Evolutionary conservation across 2,329 filamentous ascomycete genomes (phyloP).

Genomic region (Cadophora luteo-olivacea): DNA sequence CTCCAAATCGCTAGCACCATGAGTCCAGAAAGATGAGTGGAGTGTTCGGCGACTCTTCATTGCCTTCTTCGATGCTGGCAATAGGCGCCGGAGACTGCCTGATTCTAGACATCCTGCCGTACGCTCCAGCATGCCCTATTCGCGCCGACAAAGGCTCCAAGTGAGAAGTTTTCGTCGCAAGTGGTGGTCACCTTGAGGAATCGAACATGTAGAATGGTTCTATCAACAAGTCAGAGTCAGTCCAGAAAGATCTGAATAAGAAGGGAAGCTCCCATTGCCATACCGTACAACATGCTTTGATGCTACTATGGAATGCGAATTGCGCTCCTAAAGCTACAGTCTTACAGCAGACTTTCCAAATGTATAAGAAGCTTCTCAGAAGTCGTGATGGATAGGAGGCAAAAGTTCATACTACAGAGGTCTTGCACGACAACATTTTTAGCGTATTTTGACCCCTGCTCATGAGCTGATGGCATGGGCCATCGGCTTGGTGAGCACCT

Average conservation of each 20-base stretch:
- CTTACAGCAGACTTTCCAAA: background rate
- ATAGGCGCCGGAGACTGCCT: conserved; percentile 58
- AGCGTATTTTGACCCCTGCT: conserved; percentile 14
- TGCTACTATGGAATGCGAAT: background rate
- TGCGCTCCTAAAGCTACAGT: background rate
- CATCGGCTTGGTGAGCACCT: too few relatives aligned
- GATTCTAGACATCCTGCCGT: conserved; percentile 62
- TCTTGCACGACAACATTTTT: conserved; percentile 27
- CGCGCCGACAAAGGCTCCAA: conserved; percentile 22
- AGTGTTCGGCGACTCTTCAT: conserved; percentile 53
- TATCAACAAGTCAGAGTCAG: conserved; percentile 7
- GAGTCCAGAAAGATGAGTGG: conserved; percentile 62
- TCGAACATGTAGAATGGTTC: conserved; percentile 11
- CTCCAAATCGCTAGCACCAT: conserved; percentile 51
- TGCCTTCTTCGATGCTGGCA: conserved; percentile 46
- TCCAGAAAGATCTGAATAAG: background rate
- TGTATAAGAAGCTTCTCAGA: background rate
- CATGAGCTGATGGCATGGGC: too few relatives aligned
- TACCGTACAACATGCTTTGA: conserved; percentile 38
- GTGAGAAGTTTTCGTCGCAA: background rate
- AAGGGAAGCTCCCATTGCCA: background rate
- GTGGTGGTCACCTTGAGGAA: conserved; percentile 19
- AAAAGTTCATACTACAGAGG: conserved; percentile 8
- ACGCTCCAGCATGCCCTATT: conserved; percentile 62
- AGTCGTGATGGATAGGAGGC: conserved; percentile 12